Evolutionary conservation across 2,329 filamentous ascomycete genomes (phyloP), one percentile per base, ranked within the genome.

Genomic region (Bipolaris zeicola): DNA sequence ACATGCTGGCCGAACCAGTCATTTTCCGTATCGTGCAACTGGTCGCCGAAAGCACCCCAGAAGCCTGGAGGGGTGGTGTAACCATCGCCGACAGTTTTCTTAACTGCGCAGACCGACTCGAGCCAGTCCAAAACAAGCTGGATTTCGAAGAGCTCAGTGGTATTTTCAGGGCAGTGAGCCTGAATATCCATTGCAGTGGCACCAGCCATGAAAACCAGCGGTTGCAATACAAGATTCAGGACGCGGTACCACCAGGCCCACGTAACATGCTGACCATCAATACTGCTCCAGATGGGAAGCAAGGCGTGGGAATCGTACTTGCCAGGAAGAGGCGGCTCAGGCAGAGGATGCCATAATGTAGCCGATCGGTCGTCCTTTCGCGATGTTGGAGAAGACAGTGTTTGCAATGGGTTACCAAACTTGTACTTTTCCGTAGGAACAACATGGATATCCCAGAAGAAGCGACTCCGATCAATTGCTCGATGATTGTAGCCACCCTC

Each of bases 201-300:
- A 0, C 86, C 83, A 0, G 88, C 85, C 54, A 88, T 81, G 16
- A 85, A 86, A 1, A 87, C 85, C 33, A 90, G 74, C 28, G 84
- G 78, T 58, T 90, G 86, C 33, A 87, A 78, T 2, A 91, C 80
- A 5, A 86, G 83, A 4, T 84, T 82, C 4, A 91, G 71, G 10
- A 89, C 80, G 60, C 86, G 83, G 51, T 83, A 81, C 88, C 90
- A 92, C 52, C 87, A 82, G 0, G 78, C 75, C n/a, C 72, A 74
- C 14, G 62, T 72, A 57, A 90, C 82, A 0, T 84, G 66, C 5
- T 82, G 77, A 6, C 85, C 87, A 58, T 89, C 85, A 57, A 92
- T 86, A 70, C 89, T 87, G 50, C 86, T 83, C 90, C 90, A 93
- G 50, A 91, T 82, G 0, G 90, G 90, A 3, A 91, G 70, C 3